phyloP scores from a whole-genome alignment of 2,329 filamentous ascomycete species.

The Byssoonygena ceratinophila region DNA sequence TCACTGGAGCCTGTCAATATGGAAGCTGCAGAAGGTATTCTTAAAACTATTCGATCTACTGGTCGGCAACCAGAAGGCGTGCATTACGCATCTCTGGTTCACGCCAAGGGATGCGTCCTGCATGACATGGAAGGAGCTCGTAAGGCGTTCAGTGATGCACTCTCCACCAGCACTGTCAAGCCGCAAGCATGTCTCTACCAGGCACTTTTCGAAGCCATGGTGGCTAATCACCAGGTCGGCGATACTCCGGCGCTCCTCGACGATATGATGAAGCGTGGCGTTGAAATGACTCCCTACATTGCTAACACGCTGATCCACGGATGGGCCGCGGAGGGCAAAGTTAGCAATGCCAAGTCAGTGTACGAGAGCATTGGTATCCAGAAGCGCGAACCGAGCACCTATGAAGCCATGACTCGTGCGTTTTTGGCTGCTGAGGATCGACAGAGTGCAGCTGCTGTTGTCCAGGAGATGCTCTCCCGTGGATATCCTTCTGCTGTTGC shows the following conservation, averaged over 20 bases:
- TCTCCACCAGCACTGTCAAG: slow-evolving; percentile 55
- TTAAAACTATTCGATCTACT: slow-evolving; percentile 63
- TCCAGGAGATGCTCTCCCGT: slow-evolving; percentile 79
- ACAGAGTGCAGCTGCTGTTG: slow-evolving; percentile 62
- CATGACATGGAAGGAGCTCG: slow-evolving; percentile 82
- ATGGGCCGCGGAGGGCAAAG: slow-evolving; percentile 77
- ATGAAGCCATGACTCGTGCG: slow-evolving; percentile 95
- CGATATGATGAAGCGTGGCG: slow-evolving; percentile 61
- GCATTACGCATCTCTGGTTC: slow-evolving; percentile 90
- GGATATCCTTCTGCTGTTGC: slow-evolving; percentile 88
- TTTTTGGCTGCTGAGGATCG: slow-evolving; percentile 77
- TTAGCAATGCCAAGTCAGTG: slow-evolving; percentile 64
- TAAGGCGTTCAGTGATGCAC: slow-evolving; percentile 68
- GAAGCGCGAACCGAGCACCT: slow-evolving; percentile 90
- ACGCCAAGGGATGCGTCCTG: slow-evolving; percentile 86
- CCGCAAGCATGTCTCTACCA: slow-evolving; percentile 85
- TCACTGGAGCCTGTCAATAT: slow-evolving; percentile 88
- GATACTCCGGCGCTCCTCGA: slow-evolving; percentile 63
- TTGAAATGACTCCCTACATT: slow-evolving; percentile 92
- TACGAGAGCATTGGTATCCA: slow-evolving; percentile 67
- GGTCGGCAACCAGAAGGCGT: slow-evolving; percentile 77
- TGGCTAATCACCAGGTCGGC: slow-evolving; percentile 77
- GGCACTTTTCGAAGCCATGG: slow-evolving; percentile 92
- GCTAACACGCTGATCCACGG: slow-evolving; percentile 97
- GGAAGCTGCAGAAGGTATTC: slow-evolving; percentile 70